Base-by-base conservation (phyloP, 176 grass and related monocot species). In the Rhynchospora tenuis region DNA sequence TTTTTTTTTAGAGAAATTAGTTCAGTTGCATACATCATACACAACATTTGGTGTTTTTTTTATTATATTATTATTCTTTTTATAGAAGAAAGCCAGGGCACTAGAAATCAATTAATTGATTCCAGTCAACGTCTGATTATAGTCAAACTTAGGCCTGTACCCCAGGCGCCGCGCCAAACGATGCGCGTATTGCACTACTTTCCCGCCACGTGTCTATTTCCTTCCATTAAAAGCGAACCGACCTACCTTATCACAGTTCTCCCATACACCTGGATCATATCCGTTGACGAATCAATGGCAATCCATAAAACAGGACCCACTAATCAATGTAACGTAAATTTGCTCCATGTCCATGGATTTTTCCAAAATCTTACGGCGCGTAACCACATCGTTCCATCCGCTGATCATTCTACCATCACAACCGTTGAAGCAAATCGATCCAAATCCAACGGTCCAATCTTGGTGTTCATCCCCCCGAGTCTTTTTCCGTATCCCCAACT, bases 81-180 rank as follows among this genome's bases (percentile, higher is more conserved):
- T 15, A 15, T 15, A 62, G 20, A 62, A 62, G 58, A 62, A 62
- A 62, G 20, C 15, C 15, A 62, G 5, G 33, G 33, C 33, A 38
- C 33, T 38, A 38, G 33, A 38, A 38, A 38, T 38, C 33, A 38
- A 38, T 38, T 1, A 2, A 38, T 38, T 38, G 33, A 51, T 48
- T 50, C 4, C 46, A 77, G 73, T 55, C 20, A 51, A 77, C 7
- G 3, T 54, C 0, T 73, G 31, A 11, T 77, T 23, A 54, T 13
- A 51, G 73, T 77, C 10, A 48, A 77, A 77, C 47, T 7, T 27
- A 6, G 15, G 26, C 46, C 15, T 51, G 50, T 77, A 27, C 73
- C 73, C 73, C 23, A 48, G 47, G n/a, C 73, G 46, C 51, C 73
- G 73, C 46, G 76, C 51, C 48, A 77, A 79, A 79, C 46, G 54